phyloP scores from a whole-genome alignment of 371 early-diverging fungal species.

The Actinomortierella ambigua region DNA sequence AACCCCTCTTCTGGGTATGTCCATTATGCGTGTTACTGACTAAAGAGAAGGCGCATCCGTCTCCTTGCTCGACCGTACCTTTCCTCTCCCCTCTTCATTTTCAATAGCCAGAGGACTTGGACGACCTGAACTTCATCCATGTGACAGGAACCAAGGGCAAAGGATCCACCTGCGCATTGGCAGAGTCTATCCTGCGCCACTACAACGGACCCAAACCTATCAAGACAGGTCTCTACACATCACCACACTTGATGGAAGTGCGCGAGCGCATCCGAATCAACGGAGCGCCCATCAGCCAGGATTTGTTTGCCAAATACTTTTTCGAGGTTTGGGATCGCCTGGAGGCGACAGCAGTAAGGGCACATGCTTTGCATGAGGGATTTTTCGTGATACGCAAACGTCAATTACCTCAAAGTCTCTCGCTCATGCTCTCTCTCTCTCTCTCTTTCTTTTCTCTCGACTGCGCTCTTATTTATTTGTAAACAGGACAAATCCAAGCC shows the following conservation, averaged over 20 bases:
- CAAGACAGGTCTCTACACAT: slow-evolving; percentile 87
- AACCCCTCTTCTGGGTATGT: too few species aligned
- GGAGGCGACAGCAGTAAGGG: slow-evolving; percentile 54
- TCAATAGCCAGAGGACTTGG: slow-evolving; percentile 60
- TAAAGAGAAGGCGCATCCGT: background rate
- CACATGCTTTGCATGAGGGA: background rate
- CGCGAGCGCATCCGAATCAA: slow-evolving; percentile 95
- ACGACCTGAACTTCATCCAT: slow-evolving; percentile 80
- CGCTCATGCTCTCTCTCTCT: background rate
- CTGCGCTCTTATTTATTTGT: slow-evolving; percentile 4
- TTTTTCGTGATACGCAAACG: too few species aligned
- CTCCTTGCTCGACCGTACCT: background rate
- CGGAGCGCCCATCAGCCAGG: slow-evolving; percentile 79
- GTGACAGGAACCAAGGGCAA: slow-evolving; percentile 91
- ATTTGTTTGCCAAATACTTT: slow-evolving; percentile 85
- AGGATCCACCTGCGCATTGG: slow-evolving; percentile 80
- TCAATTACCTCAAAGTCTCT: too few species aligned
- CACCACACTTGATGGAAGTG: slow-evolving; percentile 92
- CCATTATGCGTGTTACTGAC: background rate
- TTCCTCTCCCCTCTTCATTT: background rate
- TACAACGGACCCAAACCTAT: slow-evolving; percentile 48
- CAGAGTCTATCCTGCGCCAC: slow-evolving; percentile 67
- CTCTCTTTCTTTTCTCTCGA: slow-evolving; percentile 5
- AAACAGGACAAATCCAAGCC: slow-evolving; percentile 62
- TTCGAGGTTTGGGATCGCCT: slow-evolving; percentile 84